These are phyloP conservation scores for Coemansia sp. DNA, from an alignment of 192 early-diverging fungal genomes.

Conservation along the genomic window DNA sequence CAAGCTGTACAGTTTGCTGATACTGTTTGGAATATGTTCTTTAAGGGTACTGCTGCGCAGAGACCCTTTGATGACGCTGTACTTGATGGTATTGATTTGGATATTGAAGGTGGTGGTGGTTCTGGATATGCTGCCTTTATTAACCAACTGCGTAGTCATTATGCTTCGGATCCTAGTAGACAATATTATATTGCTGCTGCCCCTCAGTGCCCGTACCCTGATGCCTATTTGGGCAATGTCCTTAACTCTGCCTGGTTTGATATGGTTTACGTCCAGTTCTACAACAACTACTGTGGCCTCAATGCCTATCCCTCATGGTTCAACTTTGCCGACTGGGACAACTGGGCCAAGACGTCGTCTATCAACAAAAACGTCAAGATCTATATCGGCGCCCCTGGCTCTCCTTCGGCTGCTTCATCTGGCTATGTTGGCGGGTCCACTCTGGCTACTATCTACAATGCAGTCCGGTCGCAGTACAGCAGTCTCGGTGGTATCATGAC, in stretches of 20 bases:
- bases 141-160: conserved; percentile 47
- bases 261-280: conserved; percentile 66
- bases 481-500: conserved; percentile 70
- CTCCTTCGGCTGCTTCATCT: conserved; percentile 48
- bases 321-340: conserved; percentile 62
- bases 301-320: conserved; percentile 46
- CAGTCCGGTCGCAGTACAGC: conserved; percentile 43
- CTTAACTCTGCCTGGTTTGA: conserved; percentile 61
- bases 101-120: conserved; percentile 52
- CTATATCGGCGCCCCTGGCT: conserved; percentile 56
- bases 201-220: conserved; percentile 63
- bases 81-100: conserved; percentile 62
- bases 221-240: conserved; percentile 51
- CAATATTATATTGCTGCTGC: conserved; percentile 59
- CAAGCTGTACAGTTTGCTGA: conserved; percentile 53
- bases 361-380: conserved; percentile 58
- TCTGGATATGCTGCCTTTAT: conserved; percentile 53
- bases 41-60: conserved; percentile 54
- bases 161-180: conserved; percentile 38
- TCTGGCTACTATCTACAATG: conserved; percentile 37
- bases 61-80: conserved; percentile 60
- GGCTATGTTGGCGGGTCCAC: conserved; percentile 49
- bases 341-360: conserved; percentile 56
- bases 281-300: conserved; percentile 67
- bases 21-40: conserved; percentile 56